A percentile compares a stretch with the other conserved stretches of the same genome.
phyloP scores from a whole-genome alignment of 179 eudicot species.

The Nepenthes alata region DNA sequence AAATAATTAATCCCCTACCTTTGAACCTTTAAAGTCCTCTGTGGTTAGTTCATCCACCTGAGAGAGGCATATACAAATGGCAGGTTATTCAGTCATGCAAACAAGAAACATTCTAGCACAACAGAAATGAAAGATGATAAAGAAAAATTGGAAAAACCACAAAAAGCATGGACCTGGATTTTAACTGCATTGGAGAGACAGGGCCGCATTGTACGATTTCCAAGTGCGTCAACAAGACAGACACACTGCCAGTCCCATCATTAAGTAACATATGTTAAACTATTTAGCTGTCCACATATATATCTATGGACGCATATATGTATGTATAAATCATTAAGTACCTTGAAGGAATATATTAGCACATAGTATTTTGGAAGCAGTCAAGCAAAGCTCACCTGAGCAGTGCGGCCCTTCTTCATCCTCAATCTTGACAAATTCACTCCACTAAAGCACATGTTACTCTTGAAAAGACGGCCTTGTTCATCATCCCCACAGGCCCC shows the following conservation, averaged over 20 bases:
- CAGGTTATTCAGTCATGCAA: no score
- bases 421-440: conserved; percentile 66
- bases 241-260: conserved; percentile 45
- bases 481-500: conserved; percentile 95
- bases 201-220: conserved; percentile 94
- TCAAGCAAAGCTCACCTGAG: conserved; percentile 42
- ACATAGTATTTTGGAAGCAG: neutral
- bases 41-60: conserved; percentile 67
- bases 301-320: no score
- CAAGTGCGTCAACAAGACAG: conserved; percentile 83
- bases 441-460: conserved; percentile 50
- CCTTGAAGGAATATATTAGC: neutral
- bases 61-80: neutral
- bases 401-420: conserved; percentile 56
- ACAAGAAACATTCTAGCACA: no score
- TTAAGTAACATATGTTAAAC: no score
- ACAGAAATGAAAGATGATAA: neutral
- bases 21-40: conserved; percentile 76
- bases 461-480: conserved; percentile 52
- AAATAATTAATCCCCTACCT: conserved; percentile 27
- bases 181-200: conserved; percentile 75
- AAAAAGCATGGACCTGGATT: conserved; percentile 50
- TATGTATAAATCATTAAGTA: neutral
- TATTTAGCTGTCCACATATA: no score
- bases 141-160: neutral